These are phyloP conservation scores for Extremus antarcticus DNA, from an alignment of 495 filamentous ascomycete genomes.

Conservation along the genomic window DNA sequence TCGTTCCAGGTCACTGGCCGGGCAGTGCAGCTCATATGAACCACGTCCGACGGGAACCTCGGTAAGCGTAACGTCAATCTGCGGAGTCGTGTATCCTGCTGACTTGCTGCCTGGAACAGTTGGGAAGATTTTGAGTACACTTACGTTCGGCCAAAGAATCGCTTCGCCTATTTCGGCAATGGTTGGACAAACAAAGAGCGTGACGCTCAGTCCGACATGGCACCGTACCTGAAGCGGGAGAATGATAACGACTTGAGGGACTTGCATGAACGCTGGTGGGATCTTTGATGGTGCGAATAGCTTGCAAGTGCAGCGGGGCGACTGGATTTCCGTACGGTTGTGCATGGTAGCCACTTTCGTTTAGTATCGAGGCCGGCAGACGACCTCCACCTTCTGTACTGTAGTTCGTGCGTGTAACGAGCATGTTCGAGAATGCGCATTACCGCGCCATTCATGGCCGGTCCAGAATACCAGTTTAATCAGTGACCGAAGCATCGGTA, in stretches of 20 bases:
- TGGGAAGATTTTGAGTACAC: slow-evolving; percentile 68
- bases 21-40: slow-evolving; percentile 50
- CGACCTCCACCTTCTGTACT: too few species aligned
- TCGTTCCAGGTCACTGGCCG: slow-evolving; percentile 43
- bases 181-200: slow-evolving; percentile 41
- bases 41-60: slow-evolving; percentile 45
- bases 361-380: too few species aligned
- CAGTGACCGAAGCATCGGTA: background rate
- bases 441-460: too few species aligned
- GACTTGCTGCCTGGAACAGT: background rate
- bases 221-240: slow-evolving; percentile 37
- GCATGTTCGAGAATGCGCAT: too few species aligned
- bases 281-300: too few species aligned
- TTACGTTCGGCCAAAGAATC: slow-evolving; percentile 38
- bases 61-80: too few species aligned
- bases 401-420: too few species aligned
- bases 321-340: too few species aligned
- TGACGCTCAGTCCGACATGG: slow-evolving; percentile 32
- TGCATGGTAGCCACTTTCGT: too few species aligned
- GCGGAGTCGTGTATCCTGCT: too few species aligned
- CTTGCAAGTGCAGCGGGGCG: too few species aligned
- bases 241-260: slow-evolving; percentile 34
- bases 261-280: slow-evolving; percentile 45
- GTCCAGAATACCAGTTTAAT: too few species aligned
- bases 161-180: slow-evolving; percentile 50